A percentile compares a stretch with the other conserved stretches of the same genome.
phyloP scores from a whole-genome alignment of 140 eudicot species.

The Erigeron philadelphicus region DNA sequence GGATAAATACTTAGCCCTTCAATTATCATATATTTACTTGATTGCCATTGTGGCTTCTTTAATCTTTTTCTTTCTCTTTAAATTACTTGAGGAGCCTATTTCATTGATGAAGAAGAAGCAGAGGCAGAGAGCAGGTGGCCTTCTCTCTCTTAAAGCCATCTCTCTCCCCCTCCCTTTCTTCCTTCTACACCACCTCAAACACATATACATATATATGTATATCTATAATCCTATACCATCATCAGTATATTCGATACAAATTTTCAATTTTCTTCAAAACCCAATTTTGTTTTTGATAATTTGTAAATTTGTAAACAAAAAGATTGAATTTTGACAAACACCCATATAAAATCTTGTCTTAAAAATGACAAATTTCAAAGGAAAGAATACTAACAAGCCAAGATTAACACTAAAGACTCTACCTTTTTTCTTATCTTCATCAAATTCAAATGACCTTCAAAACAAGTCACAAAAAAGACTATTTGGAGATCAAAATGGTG shows the following conservation, averaged over 20 bases:
- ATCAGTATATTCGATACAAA: conserved; percentile 14
- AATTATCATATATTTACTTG: conserved; percentile 26
- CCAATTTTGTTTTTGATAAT: conserved; percentile 25
- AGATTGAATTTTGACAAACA: conserved; percentile 17
- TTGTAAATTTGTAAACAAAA: conserved; percentile 20
- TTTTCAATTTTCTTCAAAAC: conserved; percentile 11
- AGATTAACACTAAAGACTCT: conserved; percentile 28
- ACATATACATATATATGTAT: conserved; percentile 12
- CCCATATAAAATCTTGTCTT: conserved; percentile 13
- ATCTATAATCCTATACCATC: conserved; percentile 12
- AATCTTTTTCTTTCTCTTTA: conserved; percentile 30
- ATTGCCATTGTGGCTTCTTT: conserved; percentile 35
- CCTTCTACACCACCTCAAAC: conserved; percentile 6
- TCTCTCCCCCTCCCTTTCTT: conserved; percentile 37
- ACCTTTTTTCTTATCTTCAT: conserved; percentile 36
- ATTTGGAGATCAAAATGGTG: conserved; percentile 55
- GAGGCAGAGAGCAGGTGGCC: conserved; percentile 45
- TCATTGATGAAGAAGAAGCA: conserved; percentile 32
- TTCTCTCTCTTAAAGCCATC: conserved; percentile 37
- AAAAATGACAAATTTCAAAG: conserved; percentile 46
- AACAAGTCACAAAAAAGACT: conserved; percentile 36
- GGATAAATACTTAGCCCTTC: conserved; percentile 27
- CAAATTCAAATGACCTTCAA: conserved; percentile 24
- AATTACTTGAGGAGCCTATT: conserved; percentile 34
- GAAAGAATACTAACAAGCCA: conserved; percentile 36